Evolutionary conservation across 2,329 filamentous ascomycete species (phyloP).

Genomic region (Emergomyces orientalis): DNA sequence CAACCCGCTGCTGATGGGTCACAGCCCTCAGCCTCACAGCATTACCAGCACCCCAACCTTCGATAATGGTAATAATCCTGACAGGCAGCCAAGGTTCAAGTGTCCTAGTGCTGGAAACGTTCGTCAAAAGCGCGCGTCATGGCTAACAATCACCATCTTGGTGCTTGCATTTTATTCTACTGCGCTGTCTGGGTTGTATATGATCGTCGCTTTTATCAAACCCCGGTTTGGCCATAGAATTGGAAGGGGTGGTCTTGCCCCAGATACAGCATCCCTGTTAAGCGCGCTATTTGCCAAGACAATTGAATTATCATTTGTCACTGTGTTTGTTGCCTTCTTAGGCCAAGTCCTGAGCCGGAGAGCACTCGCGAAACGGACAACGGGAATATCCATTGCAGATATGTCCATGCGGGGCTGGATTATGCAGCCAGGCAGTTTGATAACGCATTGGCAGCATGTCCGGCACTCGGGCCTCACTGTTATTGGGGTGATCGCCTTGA

Average conservation of each 20-base stretch:
- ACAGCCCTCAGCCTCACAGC: neutral
- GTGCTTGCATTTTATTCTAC: slow-evolving; percentile 32
- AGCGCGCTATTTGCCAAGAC: slow-evolving; percentile 64
- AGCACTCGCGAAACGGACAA: slow-evolving; percentile 51
- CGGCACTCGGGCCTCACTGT: slow-evolving; percentile 55
- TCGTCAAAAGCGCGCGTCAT: slow-evolving; percentile 26
- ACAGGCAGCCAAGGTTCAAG: slow-evolving; percentile 7
- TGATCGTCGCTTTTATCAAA: slow-evolving; percentile 52
- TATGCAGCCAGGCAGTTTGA: slow-evolving; percentile 60
- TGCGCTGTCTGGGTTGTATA: slow-evolving; percentile 45
- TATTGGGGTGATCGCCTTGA: slow-evolving; percentile 55
- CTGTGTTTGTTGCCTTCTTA: slow-evolving; percentile 63
- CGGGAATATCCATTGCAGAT: slow-evolving; percentile 64
- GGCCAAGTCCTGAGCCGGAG: slow-evolving; percentile 66
- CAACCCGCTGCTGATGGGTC: neutral
- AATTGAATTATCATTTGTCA: slow-evolving; percentile 69
- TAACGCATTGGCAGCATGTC: slow-evolving; percentile 59
- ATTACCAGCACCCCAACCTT: neutral
- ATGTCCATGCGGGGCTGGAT: slow-evolving; percentile 71
- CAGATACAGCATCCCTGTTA: slow-evolving; percentile 57
- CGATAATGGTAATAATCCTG: neutral
- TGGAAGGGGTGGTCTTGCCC: slow-evolving; percentile 44
- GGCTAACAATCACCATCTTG: slow-evolving; percentile 29
- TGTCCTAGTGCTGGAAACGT: slow-evolving; percentile 26
- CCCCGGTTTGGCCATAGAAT: slow-evolving; percentile 55